Evolutionary conservation across 1,139 yeast genomes (phyloP), one percentile per base, ranked within the genome.

Genomic region (Candida tropicalis): DNA sequence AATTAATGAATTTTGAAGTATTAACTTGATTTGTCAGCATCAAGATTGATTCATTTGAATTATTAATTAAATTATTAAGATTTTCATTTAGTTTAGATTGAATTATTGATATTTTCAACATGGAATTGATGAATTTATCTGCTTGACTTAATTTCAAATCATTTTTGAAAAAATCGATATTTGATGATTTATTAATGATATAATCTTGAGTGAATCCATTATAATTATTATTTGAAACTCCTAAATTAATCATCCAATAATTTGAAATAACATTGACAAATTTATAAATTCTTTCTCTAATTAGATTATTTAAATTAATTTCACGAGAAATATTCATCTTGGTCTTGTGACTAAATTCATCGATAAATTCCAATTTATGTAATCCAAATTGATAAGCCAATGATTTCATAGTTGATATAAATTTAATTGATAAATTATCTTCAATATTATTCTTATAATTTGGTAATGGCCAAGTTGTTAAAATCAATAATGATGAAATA

Each of bases 391-490:
- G 79, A 38, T 70, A 60, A 2, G 75, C 57, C 43, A 73, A 60
- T 40, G 62, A 65, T 50, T 68, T 71, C 71, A 72, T 68, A 31
- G 71, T 60, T 6, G 76, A 65, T 17, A 70, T 56, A 51, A 67
- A 73, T 48, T 71, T 73, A 39, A 73, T 55, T 1, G 72, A 60
- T 20, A 68, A 52, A 50, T 69, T 65, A 44, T 71, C 73, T 29
- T 65, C 61, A 25, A 67, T 55, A 36, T 63, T 66, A 42, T 62
- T 61, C 29, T 55, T 47, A 15, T 56, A 50, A 23, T 59, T 58
- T 5, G 77, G 77, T 29, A 73, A 59, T n/a, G 77, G 75, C 79
- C 79, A 73, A 3, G 77, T 71, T 7, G 78, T 73, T 43, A 73
- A 62, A 22, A 73, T 63, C 35, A 73, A 58, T 38, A 73, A 61